Conservation (phyloP, 495 filamentous ascomycete species). For the Podospora bellae-mahoneyi region DNA sequence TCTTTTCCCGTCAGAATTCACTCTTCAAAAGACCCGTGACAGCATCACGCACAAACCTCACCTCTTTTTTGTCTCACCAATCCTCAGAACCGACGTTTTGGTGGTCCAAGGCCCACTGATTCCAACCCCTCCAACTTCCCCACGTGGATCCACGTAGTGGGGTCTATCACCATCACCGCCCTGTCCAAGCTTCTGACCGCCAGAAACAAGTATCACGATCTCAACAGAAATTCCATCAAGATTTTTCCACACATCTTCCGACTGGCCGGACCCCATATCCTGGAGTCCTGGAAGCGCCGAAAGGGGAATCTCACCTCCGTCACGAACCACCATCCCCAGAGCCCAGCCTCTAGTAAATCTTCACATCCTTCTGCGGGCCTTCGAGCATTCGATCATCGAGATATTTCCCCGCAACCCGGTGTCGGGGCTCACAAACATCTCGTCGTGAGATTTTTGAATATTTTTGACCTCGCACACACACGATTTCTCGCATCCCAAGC, state of each 20-base stretch:
- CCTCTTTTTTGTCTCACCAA: not conserved
- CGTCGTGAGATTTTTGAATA: not conserved
- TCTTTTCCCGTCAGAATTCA: not conserved
- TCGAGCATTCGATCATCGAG: not conserved
- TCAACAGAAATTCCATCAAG: constrained; percentile 9
- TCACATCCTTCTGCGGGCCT: not conserved
- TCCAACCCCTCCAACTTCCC: constrained; percentile 2
- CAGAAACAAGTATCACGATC: not conserved
- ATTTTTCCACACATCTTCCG: not conserved
- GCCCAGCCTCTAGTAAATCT: not conserved
- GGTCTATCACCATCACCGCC: constrained; percentile 7
- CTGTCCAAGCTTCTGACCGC: not conserved
- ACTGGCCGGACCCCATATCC: not conserved
- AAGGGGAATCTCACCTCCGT: not conserved
- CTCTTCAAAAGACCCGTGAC: not conserved
- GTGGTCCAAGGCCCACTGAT: not conserved
- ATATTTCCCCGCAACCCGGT: constrained; percentile 1
- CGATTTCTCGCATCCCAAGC: not conserved
- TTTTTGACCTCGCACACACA: constrained; percentile 1
- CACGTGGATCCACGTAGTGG: not conserved
- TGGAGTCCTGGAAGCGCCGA: not conserved
- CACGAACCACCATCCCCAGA: not conserved
- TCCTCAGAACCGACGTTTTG: not conserved
- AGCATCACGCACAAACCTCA: not conserved
- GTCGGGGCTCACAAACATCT: not conserved